Evolutionary conservation across 805 yeast species (phyloP), one percentile per base, ranked within the genome.

Genomic region (Candida coquimbonensis): DNA sequence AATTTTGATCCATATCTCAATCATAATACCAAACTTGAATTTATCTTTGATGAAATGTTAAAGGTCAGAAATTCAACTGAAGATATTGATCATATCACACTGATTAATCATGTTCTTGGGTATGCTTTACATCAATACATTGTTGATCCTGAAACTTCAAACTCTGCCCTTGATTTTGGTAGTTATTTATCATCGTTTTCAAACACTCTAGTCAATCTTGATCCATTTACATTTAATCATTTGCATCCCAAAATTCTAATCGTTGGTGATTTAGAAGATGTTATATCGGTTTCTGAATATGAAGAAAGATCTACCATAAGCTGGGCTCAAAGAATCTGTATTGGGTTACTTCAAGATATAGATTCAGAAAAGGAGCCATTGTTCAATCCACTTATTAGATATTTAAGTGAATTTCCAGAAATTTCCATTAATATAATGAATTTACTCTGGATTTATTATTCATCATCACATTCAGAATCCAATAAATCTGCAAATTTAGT

Each of bases 31-130:
- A 45, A 53, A 11, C 51, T 72, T 32, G 60, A 67, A 47, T 45
- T 55, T 8, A 44, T 66, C 0, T 62, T 70, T 44, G 48, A 53
- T 3, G 44, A 52, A 11, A 52, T 75, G 32, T 21, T 62, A 0
- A 45, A 51, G 0, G 45, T 49, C 9, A 44, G 57, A 12, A 48
- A 53, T 1, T 32, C 42, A 1, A 50, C 53, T 1, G 45, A 4
- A 0, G 38, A 60, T 33, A n/a, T 53, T 3, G 53, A 54, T 11
- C 61, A 63, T 5, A 38, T 38, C 9, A 35, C 51, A 6, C 55
- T 66, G 42, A 61, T 72, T 38, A 77, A 75, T 36, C 49, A 68
- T 5, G 54, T 72, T 7, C 36, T 72, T 9, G 78, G 79, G 1
- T 67, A 62, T 9, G 54, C 74, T 16, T 48, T 72, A 1, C 52